Percentiles rank a stretch among this genome's conserved stretches.
phyloP scores from a whole-genome alignment of 2,329 filamentous ascomycete species.

The Ambrosiella xylebori region DNA sequence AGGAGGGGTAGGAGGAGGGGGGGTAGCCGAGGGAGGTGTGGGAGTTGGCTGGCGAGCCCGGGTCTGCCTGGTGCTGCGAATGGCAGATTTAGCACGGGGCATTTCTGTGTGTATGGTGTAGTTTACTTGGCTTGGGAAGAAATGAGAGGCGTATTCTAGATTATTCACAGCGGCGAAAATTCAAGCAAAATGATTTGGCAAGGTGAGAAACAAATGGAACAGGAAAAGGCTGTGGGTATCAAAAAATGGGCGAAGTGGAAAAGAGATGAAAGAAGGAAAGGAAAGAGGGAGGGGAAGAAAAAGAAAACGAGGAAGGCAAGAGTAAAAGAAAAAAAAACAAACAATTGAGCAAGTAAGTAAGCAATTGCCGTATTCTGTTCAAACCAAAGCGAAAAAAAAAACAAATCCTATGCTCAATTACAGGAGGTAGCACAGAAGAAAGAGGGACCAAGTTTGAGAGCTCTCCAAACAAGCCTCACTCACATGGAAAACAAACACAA shows the following conservation, averaged over 20 bases:
- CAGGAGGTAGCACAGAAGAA: too few species aligned
- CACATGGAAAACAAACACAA: too few species aligned
- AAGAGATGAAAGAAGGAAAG: neutral
- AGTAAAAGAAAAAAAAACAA: constrained; percentile 3
- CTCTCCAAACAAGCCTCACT: too few species aligned
- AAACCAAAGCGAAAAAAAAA: constrained; percentile 17
- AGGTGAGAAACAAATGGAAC: neutral
- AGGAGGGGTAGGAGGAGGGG: too few species aligned
- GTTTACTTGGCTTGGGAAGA: too few species aligned
- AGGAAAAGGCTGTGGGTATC: neutral
- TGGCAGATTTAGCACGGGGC: too few species aligned
- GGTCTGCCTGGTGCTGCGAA: too few species aligned
- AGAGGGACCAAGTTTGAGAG: too few species aligned
- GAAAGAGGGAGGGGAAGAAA: neutral
- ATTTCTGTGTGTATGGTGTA: too few species aligned
- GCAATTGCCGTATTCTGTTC: neutral
- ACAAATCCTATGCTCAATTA: neutral
- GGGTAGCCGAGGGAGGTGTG: too few species aligned
- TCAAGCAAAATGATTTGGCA: neutral
- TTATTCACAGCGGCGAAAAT: neutral
- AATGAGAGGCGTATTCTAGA: too few species aligned
- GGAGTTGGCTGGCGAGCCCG: too few species aligned
- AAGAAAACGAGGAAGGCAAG: neutral
- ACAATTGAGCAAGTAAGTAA: neutral
- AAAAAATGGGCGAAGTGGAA: neutral